Base-by-base conservation (phyloP, 176 grass and related monocot genomes). In the Aechmea fasciata region DNA sequence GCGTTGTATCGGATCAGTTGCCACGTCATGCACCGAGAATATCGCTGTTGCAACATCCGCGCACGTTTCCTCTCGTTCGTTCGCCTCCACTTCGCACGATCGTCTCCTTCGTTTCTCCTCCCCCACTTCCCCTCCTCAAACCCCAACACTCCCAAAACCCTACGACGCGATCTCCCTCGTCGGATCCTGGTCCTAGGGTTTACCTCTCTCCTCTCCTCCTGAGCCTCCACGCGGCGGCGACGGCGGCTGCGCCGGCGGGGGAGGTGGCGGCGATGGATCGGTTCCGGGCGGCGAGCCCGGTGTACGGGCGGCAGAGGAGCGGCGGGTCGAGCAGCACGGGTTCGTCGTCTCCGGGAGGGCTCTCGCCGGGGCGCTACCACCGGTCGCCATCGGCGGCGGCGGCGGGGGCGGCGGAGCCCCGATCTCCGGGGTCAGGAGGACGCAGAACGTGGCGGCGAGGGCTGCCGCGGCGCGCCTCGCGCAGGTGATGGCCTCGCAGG, bases 401-500 rank as follows among this genome's bases (percentile, higher is more conserved):
- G 51, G 63, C 17, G 1, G 52, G 71, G 83, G 77, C 26, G 66
- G 33, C 33, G 33, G 33, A 41, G 33, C 5, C 5, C 5, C 33
- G 33, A 41, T 94, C 4, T 90, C 95, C 71, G 86, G 86, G 52
- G 79, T 87, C n/a, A 82, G 87, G n/a, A 82, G 90, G 70, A 87
- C 95, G 33, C 87, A 99, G 90, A 99, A 99, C 82, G 95, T 94
- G 13, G 90, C 90, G 7, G 95, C 95, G 54, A 86, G 84, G 48
- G 95, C 95, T 9, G 95, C 90, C 24, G 95, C 95, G 13, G 87
- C 87, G 1, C 83, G 95, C 54, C 95, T 99, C 12, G 87, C 90
- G 57, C 95, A 99, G 75, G 94, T 99, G 47, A 99, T 99, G 95
- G 87, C 95, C 15, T 99, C 95, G 3, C 90, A 94, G 82, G 90